Conservation (phyloP, 352 stramenopile genomes). For the Globisporangium paddicum region DNA sequence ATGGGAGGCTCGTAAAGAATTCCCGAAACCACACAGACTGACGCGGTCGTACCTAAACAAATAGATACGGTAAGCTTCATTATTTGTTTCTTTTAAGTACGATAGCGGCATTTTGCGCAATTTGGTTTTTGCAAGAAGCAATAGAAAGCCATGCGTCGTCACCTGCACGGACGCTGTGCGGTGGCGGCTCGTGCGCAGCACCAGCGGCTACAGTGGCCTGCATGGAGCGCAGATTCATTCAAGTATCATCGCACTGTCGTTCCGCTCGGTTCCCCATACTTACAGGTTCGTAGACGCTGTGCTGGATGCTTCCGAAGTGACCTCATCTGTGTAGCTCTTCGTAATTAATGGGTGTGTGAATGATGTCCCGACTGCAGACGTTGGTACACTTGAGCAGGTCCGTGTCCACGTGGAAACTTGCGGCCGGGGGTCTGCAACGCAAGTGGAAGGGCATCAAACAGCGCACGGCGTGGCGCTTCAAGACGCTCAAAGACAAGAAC, state of each 20-base stretch:
- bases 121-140: not conserved
- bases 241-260: not conserved
- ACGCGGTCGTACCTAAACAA: not conserved
- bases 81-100: not conserved
- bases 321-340: not conserved
- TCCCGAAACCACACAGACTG: conserved; percentile 6
- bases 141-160: not conserved
- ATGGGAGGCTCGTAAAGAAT: conserved; percentile 2
- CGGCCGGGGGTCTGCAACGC: conserved; percentile 64
- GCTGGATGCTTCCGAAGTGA: not conserved
- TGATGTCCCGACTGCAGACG: not conserved
- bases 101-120: not conserved
- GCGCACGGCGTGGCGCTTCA: conserved; percentile 77
- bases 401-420: conserved; percentile 72
- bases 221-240: not conserved
- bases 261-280: not conserved
- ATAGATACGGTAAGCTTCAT: not conserved
- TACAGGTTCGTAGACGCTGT: not conserved
- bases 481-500: conserved; percentile 69
- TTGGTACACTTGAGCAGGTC: conserved; percentile 9
- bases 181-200: not conserved
- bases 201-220: not conserved
- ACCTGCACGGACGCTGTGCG: not conserved
- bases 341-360: not conserved
- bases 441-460: conserved; percentile 84